These are phyloP conservation scores for Pseudofabraea citricarpa DNA, from an alignment of 2,329 filamentous ascomycete genomes.

Conservation along the genomic window DNA sequence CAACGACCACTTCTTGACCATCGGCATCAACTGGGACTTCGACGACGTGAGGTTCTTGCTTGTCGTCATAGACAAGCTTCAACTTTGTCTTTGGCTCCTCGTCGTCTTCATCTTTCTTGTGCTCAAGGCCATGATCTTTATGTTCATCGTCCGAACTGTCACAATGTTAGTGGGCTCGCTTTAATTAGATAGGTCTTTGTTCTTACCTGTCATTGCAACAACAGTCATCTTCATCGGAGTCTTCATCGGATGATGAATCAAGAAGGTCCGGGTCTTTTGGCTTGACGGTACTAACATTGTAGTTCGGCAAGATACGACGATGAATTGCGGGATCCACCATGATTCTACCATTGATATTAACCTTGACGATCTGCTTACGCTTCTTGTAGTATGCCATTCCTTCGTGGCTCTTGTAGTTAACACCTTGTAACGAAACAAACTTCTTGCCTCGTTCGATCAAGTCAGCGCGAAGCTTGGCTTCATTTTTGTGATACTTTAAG, in stretches of 20 bases:
- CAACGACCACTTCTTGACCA: slow-evolving; percentile 46
- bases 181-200: slow-evolving; percentile 1
- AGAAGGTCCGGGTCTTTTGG: slow-evolving; percentile 63
- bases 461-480: slow-evolving; percentile 56
- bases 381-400: slow-evolving; percentile 83
- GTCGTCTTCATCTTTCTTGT: slow-evolving; percentile 15
- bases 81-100: slow-evolving; percentile 30
- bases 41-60: slow-evolving; percentile 45
- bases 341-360: slow-evolving; percentile 80
- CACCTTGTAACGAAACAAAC: slow-evolving; percentile 75
- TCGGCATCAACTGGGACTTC: slow-evolving; percentile 51
- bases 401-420: slow-evolving; percentile 78
- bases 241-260: slow-evolving; percentile 37
- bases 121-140: slow-evolving; percentile 24
- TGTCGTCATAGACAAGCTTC: slow-evolving; percentile 36
- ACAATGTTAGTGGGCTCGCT: background rate
- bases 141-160: slow-evolving; percentile 22
- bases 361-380: slow-evolving; percentile 68
- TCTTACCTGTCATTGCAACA: slow-evolving; percentile 33
- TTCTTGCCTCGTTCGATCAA: slow-evolving; percentile 80
- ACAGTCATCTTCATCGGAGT: slow-evolving; percentile 37
- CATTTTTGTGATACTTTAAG: slow-evolving; percentile 72
- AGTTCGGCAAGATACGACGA: slow-evolving; percentile 81
- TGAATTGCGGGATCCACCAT: slow-evolving; percentile 86
- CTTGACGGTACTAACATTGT: slow-evolving; percentile 69